Conservation (phyloP, 768 basidiomycete species). For the Psilocybe cubensis region DNA sequence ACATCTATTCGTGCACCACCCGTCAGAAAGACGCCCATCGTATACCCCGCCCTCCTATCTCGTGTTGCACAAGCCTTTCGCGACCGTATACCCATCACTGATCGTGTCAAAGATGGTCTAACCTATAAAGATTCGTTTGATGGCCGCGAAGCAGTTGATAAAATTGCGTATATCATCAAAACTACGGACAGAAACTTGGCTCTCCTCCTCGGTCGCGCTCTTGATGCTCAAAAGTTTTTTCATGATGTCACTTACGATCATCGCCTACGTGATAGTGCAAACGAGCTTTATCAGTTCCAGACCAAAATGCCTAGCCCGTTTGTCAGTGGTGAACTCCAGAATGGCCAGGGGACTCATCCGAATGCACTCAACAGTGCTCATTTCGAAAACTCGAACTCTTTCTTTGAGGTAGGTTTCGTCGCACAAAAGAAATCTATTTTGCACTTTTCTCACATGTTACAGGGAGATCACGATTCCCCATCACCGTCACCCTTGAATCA, state of each 20-base stretch:
- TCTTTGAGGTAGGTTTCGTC: conserved; percentile 6
- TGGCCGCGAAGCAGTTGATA: conserved; percentile 95
- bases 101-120: conserved; percentile 92
- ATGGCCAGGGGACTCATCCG: conserved; percentile 22
- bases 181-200: conserved; percentile 97
- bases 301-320: conserved; percentile 84
- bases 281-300: conserved; percentile 93
- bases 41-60: conserved; percentile 96
- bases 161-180: conserved; percentile 97
- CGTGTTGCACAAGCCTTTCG: conserved; percentile 94
- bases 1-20: conserved; percentile 38
- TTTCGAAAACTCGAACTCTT: conserved; percentile 12
- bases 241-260: conserved; percentile 99
- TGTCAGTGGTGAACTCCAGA: conserved; percentile 71
- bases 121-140: conserved; percentile 97
- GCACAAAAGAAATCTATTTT: not conserved
- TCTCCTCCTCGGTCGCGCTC: conserved; percentile 88
- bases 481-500: conserved; percentile 28
- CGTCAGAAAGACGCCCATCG: conserved; percentile 66
- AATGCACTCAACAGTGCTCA: conserved; percentile 11
- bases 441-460: not conserved
- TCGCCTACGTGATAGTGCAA: conserved; percentile 83
- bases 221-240: conserved; percentile 98
- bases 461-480: conserved; percentile 34
- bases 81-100: conserved; percentile 73